A percentile compares a stretch with the other conserved stretches of the same genome.
Evolutionary conservation across 495 filamentous ascomycete genomes (phyloP).

Genomic region (Podospora didyma): DNA sequence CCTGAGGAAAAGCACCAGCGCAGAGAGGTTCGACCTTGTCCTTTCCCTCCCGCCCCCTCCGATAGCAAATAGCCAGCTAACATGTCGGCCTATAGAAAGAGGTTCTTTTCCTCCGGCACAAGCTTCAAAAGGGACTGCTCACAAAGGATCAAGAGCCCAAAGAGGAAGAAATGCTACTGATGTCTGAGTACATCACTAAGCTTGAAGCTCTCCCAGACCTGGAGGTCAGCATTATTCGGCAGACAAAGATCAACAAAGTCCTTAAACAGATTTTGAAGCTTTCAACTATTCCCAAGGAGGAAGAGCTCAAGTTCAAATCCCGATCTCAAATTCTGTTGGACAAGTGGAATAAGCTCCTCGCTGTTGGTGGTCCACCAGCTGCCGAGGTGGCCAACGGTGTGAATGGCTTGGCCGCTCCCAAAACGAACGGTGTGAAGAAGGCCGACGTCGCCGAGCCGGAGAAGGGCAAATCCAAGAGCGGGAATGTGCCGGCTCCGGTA

Average conservation of each 20-base stretch:
- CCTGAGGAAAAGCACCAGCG: conserved; percentile 42
- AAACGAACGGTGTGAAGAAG: conserved; percentile 41
- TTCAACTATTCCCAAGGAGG: conserved; percentile 73
- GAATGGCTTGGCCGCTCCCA: conserved; percentile 28
- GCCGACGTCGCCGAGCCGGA: conserved; percentile 33
- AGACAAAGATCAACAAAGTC: conserved; percentile 92
- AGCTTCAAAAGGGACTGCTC: conserved; percentile 86
- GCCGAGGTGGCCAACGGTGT: conserved; percentile 15
- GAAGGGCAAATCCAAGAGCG: conserved; percentile 14
- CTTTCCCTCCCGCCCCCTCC: neutral
- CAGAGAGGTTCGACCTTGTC: conserved; percentile 66
- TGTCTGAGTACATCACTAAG: conserved; percentile 75
- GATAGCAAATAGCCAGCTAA: conserved; percentile 12
- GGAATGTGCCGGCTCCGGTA: conserved; percentile 5
- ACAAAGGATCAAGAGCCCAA: conserved; percentile 74
- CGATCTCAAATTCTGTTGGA: conserved; percentile 69
- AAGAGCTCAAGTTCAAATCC: conserved; percentile 78
- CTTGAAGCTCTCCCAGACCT: conserved; percentile 75
- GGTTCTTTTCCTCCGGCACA: conserved; percentile 82
- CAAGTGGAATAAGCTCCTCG: conserved; percentile 79
- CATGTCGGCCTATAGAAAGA: conserved; percentile 46
- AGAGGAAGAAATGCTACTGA: conserved; percentile 81
- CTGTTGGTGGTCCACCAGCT: conserved; percentile 39
- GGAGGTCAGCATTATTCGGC: conserved; percentile 77
- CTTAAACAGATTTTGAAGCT: conserved; percentile 87